Base-by-base conservation (phyloP, 2,329 filamentous ascomycete genomes). In the Pseudodiploospora longispora region DNA sequence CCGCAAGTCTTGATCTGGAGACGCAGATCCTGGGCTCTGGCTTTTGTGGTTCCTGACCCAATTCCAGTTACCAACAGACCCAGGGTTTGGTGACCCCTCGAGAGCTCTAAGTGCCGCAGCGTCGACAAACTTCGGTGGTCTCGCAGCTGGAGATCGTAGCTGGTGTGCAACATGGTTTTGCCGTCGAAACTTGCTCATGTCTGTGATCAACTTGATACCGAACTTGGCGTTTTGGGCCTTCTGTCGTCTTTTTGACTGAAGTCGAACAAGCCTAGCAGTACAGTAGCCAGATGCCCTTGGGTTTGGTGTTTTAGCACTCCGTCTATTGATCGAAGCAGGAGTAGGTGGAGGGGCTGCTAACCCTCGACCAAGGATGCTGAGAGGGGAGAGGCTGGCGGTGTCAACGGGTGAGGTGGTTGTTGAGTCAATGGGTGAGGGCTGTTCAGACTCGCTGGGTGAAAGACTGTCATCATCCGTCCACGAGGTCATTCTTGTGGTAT, bases 121-220 rank as follows among this genome's bases (percentile, higher is more conserved):
- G 52, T 83, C 74, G 10, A 76, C 76, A 48, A 79, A 80, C 46
- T 71, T 78, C 44, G 51, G 53, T 28, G 62, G 61, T 28, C 55
- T 64, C 35, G 51, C 59, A 40, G 54, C 57, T 1, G 58, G 53
- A 6, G 55, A 56, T 39, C 52, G 59, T 41, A 59, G 55, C 6
- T 63, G 56, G 33, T 59, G 56, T 9, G 55, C 56, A 27, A 57
- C 59, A 51, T 61, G 71, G 59, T 57, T 70, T 51, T 59, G 62
- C 29, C 67, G 66, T 28, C 65, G 76, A 58, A 70, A 69, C 48
- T 61, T 67, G 48, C 78, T 68, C 68, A 87, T 82, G 56, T 82
- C 82, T 2, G 85, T 89, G 50, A 87, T 79, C 19, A 88, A 60
- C 50, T 70, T 82, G 56, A 86, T 85, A 9, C 80, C 80, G 6